Evolutionary conservation across 305 asterid species (phyloP).

Genomic region (Rubia peregrina): DNA sequence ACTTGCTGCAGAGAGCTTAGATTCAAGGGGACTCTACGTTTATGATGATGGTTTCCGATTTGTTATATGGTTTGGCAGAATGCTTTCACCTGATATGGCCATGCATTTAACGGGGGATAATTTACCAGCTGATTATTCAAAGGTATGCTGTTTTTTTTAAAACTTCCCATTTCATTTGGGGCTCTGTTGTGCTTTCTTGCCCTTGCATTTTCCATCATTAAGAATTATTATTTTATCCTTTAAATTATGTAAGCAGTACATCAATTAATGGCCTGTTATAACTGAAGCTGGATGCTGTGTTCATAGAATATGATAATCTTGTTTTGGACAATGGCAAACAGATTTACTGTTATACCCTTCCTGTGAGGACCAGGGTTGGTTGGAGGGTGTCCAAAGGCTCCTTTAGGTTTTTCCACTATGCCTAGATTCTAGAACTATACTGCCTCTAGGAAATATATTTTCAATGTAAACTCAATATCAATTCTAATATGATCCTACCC

Average conservation of each 20-base stretch:
- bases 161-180: no score
- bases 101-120: conserved; percentile 71
- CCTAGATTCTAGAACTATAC: not conserved
- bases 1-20: conserved; percentile 79
- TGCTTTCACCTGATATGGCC: conserved; percentile 67
- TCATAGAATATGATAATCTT: not conserved
- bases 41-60: conserved; percentile 88
- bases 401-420: not conserved
- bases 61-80: conserved; percentile 84
- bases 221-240: not conserved
- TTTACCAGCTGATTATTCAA: conserved; percentile 64
- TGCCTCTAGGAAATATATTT: not conserved
- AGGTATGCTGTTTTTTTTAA: conserved; percentile 35
- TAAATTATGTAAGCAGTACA: not conserved
- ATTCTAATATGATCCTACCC: no score
- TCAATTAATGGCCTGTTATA: not conserved
- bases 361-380: not conserved
- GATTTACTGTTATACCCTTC: not conserved
- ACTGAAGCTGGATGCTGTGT: not conserved
- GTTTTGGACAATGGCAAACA: not conserved
- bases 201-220: conserved; percentile 1
- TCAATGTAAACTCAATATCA: not conserved
- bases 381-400: not conserved
- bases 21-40: conserved; percentile 74
- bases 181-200: not conserved